Base-by-base conservation (phyloP, 441 rosid genomes). In the Eruca vesicaria region DNA sequence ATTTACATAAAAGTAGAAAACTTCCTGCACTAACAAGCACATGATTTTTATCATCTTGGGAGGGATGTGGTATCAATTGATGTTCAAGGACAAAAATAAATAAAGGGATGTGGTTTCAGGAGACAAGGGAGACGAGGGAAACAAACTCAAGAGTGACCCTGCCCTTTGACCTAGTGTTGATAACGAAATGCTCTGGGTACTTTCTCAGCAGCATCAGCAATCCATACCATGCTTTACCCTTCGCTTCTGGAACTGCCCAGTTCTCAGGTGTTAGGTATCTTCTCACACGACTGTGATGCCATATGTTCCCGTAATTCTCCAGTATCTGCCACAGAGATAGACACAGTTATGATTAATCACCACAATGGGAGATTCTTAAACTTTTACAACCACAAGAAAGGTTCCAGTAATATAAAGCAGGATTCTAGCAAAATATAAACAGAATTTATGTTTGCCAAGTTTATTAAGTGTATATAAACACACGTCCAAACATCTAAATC, bases 141-240 rank as follows among this genome's bases (percentile, higher is more conserved):
- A 90, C 98, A 45, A 88, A 89, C 85, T 90, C 97, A 45, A 73
- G 74, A 0, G 92, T 88, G 60, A 50, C 31, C 56, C 45, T 67
- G n/a, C 61, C 71, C 60, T 67, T 67, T 67, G 71, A 67, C 73
- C 93, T 88, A 5, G 91, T 89, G 85, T 90, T 90, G 85, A 93
- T 93, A 55, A 93, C 98, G 19, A 93, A 93, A 73, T 93, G 97
- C 81, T 93, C 98, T 0, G 98, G 97, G 60, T 93, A 88, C 79
- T 89, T 93, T 70, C 92, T 82, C 45, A 93, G 86, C 81, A 93
- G 78, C 93, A 85, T 90, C 53, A 93, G 93, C 82, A 90, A 78
- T 69, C 93, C 97, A 41, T 86, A 86, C 97, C 98, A 93, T 19
- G 98, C 91, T 78, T 89, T 93, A 23, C 88, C 92, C 81, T 87